phyloP scores from a whole-genome alignment of 768 basidiomycete species.

The Boletellus emodensis region DNA sequence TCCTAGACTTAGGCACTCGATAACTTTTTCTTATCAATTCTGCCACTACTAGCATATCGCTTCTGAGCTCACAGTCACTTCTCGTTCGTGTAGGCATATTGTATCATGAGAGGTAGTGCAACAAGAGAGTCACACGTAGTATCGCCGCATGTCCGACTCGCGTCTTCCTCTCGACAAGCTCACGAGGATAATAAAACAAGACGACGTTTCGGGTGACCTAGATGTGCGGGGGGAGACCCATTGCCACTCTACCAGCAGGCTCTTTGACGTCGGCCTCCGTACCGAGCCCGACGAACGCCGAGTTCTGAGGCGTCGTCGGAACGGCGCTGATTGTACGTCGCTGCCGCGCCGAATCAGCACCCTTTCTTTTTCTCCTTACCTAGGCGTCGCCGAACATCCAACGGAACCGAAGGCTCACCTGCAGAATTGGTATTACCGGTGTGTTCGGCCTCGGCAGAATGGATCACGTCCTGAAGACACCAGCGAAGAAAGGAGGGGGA shows the following conservation, averaged over 20 bases:
- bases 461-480: conserved; percentile 38
- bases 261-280: conserved; percentile 36
- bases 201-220: conserved; percentile 6
- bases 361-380: no score
- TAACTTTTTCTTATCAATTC: no score
- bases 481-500: neutral
- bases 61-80: no score
- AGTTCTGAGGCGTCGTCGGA: conserved; percentile 60
- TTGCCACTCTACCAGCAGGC: conserved; percentile 36
- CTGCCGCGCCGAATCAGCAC: conserved; percentile 28
- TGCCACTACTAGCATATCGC: no score
- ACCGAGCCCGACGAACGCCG: conserved; percentile 36
- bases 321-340: conserved; percentile 80
- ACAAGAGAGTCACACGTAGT: no score
- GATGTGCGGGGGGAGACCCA: conserved; percentile 37
- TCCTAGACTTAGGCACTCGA: no score
- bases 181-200: no score
- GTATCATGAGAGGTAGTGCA: no score
- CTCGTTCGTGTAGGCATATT: no score
- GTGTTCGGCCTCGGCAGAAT: conserved; percentile 49
- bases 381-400: neutral
- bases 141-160: no score
- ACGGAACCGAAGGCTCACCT: conserved; percentile 32
- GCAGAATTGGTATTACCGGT: conserved; percentile 53
- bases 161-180: no score